Percentiles rank a stretch among this genome's conserved stretches.
Evolutionary conservation across 1,284 basidiomycete species (phyloP).

Genomic region (Retiboletus flavoniger): DNA sequence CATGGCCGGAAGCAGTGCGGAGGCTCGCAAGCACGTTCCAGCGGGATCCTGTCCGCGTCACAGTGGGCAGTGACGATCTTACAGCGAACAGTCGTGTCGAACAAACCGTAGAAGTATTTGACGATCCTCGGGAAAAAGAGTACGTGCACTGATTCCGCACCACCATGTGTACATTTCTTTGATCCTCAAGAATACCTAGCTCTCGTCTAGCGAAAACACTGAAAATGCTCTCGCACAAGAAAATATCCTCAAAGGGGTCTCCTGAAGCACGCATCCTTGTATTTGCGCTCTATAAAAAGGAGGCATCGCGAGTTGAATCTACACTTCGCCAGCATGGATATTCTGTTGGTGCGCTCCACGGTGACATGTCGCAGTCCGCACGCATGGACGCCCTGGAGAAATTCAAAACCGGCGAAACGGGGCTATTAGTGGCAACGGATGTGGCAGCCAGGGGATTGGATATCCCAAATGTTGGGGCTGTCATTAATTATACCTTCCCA

Average conservation of each 20-base stretch:
- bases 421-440: slow-evolving; percentile 93
- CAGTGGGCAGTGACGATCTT: slow-evolving; percentile 94
- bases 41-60: slow-evolving; percentile 83
- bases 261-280: slow-evolving; percentile 79
- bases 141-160: slow-evolving; percentile 36
- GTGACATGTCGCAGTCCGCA: slow-evolving; percentile 87
- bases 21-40: slow-evolving; percentile 91
- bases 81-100: slow-evolving; percentile 91
- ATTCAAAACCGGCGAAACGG: slow-evolving; percentile 85
- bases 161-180: not conserved
- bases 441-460: slow-evolving; percentile 96
- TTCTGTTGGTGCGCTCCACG: slow-evolving; percentile 86
- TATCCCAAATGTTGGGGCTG: slow-evolving; percentile 92
- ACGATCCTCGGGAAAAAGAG: slow-evolving; percentile 88
- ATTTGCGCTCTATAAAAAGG: slow-evolving; percentile 98
- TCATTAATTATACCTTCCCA: slow-evolving; percentile 97
- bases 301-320: slow-evolving; percentile 86
- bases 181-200: slow-evolving; percentile 38
- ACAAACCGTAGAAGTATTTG: slow-evolving; percentile 87
- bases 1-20: slow-evolving; percentile 97
- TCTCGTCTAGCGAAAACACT: slow-evolving; percentile 68
- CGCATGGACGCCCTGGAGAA: slow-evolving; percentile 85
- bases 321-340: slow-evolving; percentile 80
- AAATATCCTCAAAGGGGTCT: slow-evolving; percentile 48
- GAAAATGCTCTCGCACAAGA: slow-evolving; percentile 60